Percentiles rank a stretch among this genome's conserved stretches.
phyloP scores from a whole-genome alignment of 1,284 basidiomycete species.

The Naganishia sp. region DNA sequence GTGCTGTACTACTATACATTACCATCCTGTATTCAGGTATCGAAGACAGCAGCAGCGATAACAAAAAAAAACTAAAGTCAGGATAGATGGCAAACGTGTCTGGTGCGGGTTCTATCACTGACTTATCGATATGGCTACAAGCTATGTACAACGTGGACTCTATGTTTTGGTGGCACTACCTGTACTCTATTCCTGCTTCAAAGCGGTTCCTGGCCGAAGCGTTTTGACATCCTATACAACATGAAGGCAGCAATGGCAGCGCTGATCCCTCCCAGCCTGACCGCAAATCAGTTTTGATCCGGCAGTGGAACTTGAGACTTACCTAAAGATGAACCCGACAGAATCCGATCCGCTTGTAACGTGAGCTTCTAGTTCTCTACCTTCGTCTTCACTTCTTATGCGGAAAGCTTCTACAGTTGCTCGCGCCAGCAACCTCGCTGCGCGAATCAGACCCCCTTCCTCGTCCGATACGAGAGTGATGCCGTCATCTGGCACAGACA shows the following conservation, averaged over 20 bases:
- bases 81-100: not conserved
- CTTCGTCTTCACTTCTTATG: not conserved
- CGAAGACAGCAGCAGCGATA: too few species aligned
- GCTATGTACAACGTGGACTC: too few species aligned
- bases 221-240: constrained; percentile 33
- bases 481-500: not conserved
- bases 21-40: too few species aligned
- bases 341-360: constrained; percentile 58
- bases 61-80: too few species aligned
- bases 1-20: too few species aligned
- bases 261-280: constrained; percentile 31
- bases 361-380: constrained; percentile 31
- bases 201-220: constrained; percentile 18
- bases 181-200: not conserved
- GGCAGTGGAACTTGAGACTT: not conserved
- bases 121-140: too few species aligned
- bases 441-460: constrained; percentile 1
- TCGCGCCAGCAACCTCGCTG: constrained; percentile 17
- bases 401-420: constrained; percentile 11
- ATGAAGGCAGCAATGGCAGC: constrained; percentile 34
- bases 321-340: constrained; percentile 74
- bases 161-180: not conserved
- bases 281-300: not conserved
- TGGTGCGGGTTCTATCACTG: too few species aligned
- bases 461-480: not conserved